Base-by-base conservation (phyloP, 176 grass and related monocot species). In the Olyra latifolia region DNA sequence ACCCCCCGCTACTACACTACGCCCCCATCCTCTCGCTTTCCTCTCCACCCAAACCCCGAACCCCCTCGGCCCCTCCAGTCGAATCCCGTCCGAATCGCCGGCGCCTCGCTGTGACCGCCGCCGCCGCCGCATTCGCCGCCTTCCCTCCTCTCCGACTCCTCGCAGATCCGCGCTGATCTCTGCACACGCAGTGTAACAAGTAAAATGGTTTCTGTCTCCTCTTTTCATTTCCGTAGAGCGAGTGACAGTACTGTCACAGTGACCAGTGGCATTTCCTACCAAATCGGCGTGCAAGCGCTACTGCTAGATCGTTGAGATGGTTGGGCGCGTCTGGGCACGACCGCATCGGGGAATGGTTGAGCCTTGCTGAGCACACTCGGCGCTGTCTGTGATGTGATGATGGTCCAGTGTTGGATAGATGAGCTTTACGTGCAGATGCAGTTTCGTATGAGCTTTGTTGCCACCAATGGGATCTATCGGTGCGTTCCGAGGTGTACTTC, bases 401-500 rank as follows among this genome's bases (percentile, higher is more conserved):
- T 35, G 32, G 32, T 35, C 32, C 32, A 35, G 32, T 30, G 32
- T 5, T 12, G 1, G 27, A 13, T 41, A 1, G 0, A 3, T 17
- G 27, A 35, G 63, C 73, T 69, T 84, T 44, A 61, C 75, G 43
- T 52, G 56, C 58, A 43, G 57, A 54, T 63, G 56, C 66, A 40
- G 35, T 71, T 52, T 50, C 4, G 9, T 68, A 16, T 71, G n/a
- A n/a, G n/a, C n/a, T n/a, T n/a, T n/a, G n/a, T n/a, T n/a, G n/a
- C n/a, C n/a, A n/a, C n/a, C n/a, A 60, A 27, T 41, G 54, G 23
- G 75, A 85, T 85, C 57, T 72, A 56, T 29, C 38, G 44, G 10
- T 9, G 55, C 45, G 4, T 55, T 10, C 56, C 74, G 29, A 22
- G 8, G 2, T 8, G 68, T 3, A 20, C 10, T 27, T 42, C 0